Conservation (phyloP, 73 alveolate genomes). For the Paramecium biaurelia region DNA sequence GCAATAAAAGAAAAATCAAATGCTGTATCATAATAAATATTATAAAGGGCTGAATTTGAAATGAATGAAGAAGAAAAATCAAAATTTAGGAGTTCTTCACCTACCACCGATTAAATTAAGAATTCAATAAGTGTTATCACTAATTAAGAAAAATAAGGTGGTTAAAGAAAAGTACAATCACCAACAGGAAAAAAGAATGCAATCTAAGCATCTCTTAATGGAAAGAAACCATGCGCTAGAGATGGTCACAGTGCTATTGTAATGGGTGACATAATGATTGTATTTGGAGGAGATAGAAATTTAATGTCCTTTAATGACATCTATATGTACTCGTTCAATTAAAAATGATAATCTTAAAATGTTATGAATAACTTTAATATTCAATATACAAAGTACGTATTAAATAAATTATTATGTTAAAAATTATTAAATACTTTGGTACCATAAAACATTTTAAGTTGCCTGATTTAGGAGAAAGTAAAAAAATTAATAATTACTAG, state of each 20-base stretch:
- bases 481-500: background rate
- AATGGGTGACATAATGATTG: slow-evolving; percentile 74
- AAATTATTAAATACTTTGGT: slow-evolving; percentile 5
- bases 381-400: background rate
- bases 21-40: background rate
- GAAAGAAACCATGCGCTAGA: slow-evolving; percentile 87
- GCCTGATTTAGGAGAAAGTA: slow-evolving; percentile 45
- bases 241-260: slow-evolving; percentile 96
- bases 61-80: slow-evolving; percentile 53
- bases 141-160: slow-evolving; percentile 38
- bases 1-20: background rate
- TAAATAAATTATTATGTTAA: background rate
- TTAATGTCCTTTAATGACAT: slow-evolving; percentile 97
- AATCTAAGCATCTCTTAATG: slow-evolving; percentile 1
- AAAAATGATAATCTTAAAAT: slow-evolving; percentile 25
- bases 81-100: slow-evolving; percentile 48
- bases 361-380: background rate
- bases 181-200: slow-evolving; percentile 17
- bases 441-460: slow-evolving; percentile 1
- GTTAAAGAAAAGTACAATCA: background rate
- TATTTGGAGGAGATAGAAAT: slow-evolving; percentile 99
- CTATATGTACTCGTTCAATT: slow-evolving; percentile 64
- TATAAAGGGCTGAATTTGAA: slow-evolving; percentile 56
- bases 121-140: slow-evolving; percentile 14
- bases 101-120: slow-evolving; percentile 60